Evolutionary conservation across 1,284 basidiomycete genomes (phyloP), one percentile per base, ranked within the genome.

Genomic region (Cerrena zonata): DNA sequence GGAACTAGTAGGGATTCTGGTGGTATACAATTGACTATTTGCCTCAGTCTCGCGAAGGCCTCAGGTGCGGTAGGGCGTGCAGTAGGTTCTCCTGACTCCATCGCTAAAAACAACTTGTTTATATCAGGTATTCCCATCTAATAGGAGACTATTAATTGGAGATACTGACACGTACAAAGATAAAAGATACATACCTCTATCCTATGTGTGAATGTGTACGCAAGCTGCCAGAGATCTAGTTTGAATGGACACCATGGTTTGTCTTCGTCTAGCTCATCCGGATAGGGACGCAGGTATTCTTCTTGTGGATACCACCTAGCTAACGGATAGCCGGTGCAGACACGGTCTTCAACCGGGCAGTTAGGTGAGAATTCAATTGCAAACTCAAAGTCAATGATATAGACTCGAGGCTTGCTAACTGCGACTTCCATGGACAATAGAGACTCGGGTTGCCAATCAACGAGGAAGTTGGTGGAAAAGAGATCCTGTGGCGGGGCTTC

Each of bases 141-240:
- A 34, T 15, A 7, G 30, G 7, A 15, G 30, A 34, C 7, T 7
- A 34, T 15, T 7, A 34, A 34, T 34, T 7, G 15, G 30, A 7
- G 7, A 7, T 15, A 34, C 30, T 7, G 30, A 34, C 15, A n/a
- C 30, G 7, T 15, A 34, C 30, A 7, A 15, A 34, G 30, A 15
- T 7, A 15, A 34, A 7, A 7, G 30, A 7, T 7, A 34, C 30
- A 34, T 34, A 48, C 30, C 30, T 15, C 15, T 7, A 34, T n/a
- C n/a, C n/a, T n/a, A 18, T 45, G 25, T 10, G 18, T 12, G 12
- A 64, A 43, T 26, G 49, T 53, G 0, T 12, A 47, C 1, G 53
- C 58, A 13, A 65, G 47, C 45, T 67, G 65, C 66, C 66, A 68
- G 3, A 68, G 53, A 57, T 66, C 66, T 0, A 63, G 46, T 49